phyloP scores from a whole-genome alignment of 225 moss, liverwort and hornwort genomes.

The Rhytidiadelphus loreus region DNA sequence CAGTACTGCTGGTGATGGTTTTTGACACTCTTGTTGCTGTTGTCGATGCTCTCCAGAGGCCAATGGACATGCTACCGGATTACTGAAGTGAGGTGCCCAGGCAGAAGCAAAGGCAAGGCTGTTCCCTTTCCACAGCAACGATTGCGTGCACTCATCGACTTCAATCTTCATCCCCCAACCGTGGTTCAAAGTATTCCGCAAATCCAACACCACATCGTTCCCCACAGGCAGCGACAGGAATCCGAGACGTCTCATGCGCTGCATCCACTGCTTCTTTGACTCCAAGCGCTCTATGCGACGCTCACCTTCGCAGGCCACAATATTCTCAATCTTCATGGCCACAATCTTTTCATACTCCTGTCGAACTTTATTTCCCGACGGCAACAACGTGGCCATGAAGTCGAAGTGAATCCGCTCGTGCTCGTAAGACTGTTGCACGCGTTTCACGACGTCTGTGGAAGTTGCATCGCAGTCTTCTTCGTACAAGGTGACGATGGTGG shows the following conservation, averaged over 20 bases:
- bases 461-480: neutral
- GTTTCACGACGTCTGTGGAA: neutral
- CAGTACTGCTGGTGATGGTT: neutral
- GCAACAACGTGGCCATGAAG: neutral
- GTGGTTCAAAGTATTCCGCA: neutral
- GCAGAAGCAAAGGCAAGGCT: neutral
- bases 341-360: neutral
- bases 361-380: neutral
- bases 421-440: neutral
- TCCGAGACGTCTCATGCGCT: neutral
- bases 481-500: neutral
- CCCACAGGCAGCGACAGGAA: neutral
- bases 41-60: neutral
- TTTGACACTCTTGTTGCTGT: neutral
- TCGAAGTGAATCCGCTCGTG: neutral
- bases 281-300: neutral
- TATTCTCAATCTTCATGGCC: neutral
- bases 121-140: neutral
- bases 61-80: neutral
- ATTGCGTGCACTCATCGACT: neutral
- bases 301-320: neutral
- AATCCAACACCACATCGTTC: neutral
- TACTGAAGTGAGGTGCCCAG: neutral
- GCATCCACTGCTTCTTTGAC: neutral
- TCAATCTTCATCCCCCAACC: neutral